phyloP scores from a whole-genome alignment of 768 basidiomycete genomes.

The Suillus luteus region DNA sequence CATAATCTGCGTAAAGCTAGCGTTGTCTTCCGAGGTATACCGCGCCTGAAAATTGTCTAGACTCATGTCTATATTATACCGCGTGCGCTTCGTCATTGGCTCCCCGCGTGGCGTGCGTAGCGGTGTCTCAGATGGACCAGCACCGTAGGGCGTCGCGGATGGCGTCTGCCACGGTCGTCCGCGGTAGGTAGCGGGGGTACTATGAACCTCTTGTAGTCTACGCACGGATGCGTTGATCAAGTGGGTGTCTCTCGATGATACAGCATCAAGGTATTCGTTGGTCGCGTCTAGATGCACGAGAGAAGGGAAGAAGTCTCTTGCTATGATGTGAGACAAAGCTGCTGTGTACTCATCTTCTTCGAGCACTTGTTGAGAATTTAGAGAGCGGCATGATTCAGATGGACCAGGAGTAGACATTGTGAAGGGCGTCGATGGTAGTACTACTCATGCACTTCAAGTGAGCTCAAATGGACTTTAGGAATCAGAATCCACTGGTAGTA shows the following conservation, averaged over 20 bases:
- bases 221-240: slow-evolving; percentile 79
- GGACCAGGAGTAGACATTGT: slow-evolving; percentile 36
- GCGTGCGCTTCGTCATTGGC: slow-evolving; percentile 54
- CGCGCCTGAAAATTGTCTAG: slow-evolving; percentile 88
- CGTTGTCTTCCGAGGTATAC: slow-evolving; percentile 97
- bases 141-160: slow-evolving; percentile 65
- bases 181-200: slow-evolving; percentile 50
- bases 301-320: slow-evolving; percentile 97
- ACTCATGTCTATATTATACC: slow-evolving; percentile 61
- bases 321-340: slow-evolving; percentile 88
- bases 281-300: slow-evolving; percentile 87
- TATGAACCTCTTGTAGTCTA: slow-evolving; percentile 61
- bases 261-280: slow-evolving; percentile 81
- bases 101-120: slow-evolving; percentile 46
- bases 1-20: slow-evolving; percentile 92
- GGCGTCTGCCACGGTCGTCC: slow-evolving; percentile 45
- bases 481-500: background rate
- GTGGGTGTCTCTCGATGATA: slow-evolving; percentile 71
- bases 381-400: slow-evolving; percentile 48
- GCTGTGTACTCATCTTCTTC: slow-evolving; percentile 96
- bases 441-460: background rate
- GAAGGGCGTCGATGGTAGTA: background rate
- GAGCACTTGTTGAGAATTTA: slow-evolving; percentile 71
- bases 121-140: slow-evolving; percentile 67
- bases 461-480: background rate